Evolutionary conservation across 176 grass and related monocot genomes (phyloP), one percentile per base, ranked within the genome.

Genomic region (Ensete ventricosum): DNA sequence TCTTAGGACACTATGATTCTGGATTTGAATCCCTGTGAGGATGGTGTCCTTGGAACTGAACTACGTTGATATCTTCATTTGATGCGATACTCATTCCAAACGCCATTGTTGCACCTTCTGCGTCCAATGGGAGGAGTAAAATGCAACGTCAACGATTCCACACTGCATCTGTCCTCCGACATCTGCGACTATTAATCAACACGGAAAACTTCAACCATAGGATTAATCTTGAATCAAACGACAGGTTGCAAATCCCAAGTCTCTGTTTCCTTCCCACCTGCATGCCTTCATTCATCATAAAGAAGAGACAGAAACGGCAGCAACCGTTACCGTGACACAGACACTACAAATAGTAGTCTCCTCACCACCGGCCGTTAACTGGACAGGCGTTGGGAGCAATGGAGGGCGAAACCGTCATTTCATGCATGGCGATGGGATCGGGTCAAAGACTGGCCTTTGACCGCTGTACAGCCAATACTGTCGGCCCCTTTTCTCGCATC

Each of bases 361-460:
- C 19, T 2, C 14, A 27, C 7, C 14, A 27, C 7, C 66, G 29
- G 67, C 9, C 67, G 67, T 70, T 51, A 55, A 50, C 57, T 54
- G 29, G 69, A 7, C 9, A 12, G 17, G 23, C 26, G 55, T 0
- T 23, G 22, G 53, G 34, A 43, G 34, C 34, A 43, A 43, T 43
- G 34, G 17, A 50, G 78, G 63, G 27, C 3, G 80, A 55, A 76
- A 69, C 22, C 43, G 62, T 57, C 64, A 53, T 66, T 71, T 67
- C 20, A 4, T n/a, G 11, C 16, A 17, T 70, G 67, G 63, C 23
- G 63, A 65, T 52, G 67, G 43, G 67, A 70, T 70, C 67, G 20
- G 9, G 67, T 70, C 67, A 70, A 51, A 51, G 43, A 43, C 43
- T 51, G 17, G 67, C 17, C 14, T 70, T 70, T 70, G 67, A 70